These are phyloP conservation scores for Solanum lycopersicoides DNA, from an alignment of 257 asterid genomes.

Conservation along the genomic window DNA sequence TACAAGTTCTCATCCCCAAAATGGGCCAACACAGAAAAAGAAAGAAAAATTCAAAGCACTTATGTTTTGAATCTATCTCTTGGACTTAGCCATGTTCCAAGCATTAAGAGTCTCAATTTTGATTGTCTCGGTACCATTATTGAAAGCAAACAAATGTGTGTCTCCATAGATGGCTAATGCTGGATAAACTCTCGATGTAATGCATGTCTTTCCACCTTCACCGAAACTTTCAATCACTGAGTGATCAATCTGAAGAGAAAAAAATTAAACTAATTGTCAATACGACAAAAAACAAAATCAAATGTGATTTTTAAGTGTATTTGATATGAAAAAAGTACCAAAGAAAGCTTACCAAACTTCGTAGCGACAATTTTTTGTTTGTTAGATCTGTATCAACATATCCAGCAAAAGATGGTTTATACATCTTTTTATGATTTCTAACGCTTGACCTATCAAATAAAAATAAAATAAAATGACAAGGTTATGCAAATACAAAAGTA, in stretches of 20 bases:
- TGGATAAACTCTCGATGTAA: neutral
- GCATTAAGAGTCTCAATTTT: neutral
- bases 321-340: neutral
- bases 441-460: neutral
- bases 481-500: neutral
- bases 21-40: neutral
- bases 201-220: neutral
- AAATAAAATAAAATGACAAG: neutral
- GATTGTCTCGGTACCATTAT: neutral
- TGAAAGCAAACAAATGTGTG: neutral
- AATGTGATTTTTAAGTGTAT: neutral
- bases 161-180: neutral
- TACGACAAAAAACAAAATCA: neutral
- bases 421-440: neutral
- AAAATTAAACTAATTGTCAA: too few relatives aligned
- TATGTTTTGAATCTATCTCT: neutral
- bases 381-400: neutral
- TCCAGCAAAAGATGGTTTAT: neutral
- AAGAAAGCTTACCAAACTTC: neutral
- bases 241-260: neutral
- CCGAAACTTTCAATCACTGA: neutral
- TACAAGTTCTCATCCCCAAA: neutral
- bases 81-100: neutral
- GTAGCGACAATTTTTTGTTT: neutral
- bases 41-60: neutral